A percentile compares a stretch with the other conserved stretches of the same genome.
phyloP scores from a whole-genome alignment of 345 rosid species.

The Citrus hindsii region DNA sequence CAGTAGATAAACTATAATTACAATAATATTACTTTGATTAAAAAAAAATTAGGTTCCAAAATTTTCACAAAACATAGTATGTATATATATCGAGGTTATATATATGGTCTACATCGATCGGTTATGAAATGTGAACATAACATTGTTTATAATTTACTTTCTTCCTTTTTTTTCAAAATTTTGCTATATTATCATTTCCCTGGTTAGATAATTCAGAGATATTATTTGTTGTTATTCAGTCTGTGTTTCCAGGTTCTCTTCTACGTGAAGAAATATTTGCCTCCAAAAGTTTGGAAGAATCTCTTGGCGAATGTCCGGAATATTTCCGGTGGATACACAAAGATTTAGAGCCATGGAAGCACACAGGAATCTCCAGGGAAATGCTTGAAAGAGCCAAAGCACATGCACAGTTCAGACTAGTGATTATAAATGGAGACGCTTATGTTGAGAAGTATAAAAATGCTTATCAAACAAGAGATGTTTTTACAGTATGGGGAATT shows the following conservation, averaged over 20 bases:
- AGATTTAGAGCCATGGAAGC: conserved; percentile 54
- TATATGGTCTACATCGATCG: no score
- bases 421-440: conserved; percentile 39
- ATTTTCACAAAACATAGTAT: no score
- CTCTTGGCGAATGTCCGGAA: conserved; percentile 41
- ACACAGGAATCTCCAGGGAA: conserved; percentile 48
- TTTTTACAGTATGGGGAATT: conserved; percentile 69
- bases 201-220: background rate
- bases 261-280: conserved; percentile 13
- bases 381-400: conserved; percentile 38
- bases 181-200: no score
- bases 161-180: no score
- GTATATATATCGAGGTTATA: no score
- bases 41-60: no score
- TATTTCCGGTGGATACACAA: conserved; percentile 68
- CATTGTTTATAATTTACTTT: no score
- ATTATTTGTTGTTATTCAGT: conserved; percentile 13
- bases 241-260: conserved; percentile 17
- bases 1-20: no score
- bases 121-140: no score
- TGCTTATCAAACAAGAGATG: conserved; percentile 56
- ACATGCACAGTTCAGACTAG: conserved; percentile 45
- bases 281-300: background rate
- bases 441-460: conserved; percentile 42
- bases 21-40: no score